phyloP scores from a whole-genome alignment of 192 early-diverging fungal species.

The Phycomyces nitens region DNA sequence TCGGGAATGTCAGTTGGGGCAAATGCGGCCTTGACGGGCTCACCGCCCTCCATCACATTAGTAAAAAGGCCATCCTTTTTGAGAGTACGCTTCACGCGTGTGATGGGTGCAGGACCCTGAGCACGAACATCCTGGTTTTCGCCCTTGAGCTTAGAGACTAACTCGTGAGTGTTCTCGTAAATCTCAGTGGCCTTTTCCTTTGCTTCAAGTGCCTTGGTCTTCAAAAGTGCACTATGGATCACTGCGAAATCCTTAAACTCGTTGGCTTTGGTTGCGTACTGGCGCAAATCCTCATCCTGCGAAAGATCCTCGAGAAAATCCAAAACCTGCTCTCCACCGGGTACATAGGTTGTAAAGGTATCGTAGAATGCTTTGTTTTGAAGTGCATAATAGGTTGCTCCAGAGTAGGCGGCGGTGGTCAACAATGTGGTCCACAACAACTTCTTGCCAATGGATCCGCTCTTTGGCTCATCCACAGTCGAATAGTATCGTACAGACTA shows the following conservation, averaged over 20 bases:
- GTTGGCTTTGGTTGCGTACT: conserved; percentile 6
- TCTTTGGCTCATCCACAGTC: not conserved
- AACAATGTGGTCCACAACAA: conserved; percentile 24
- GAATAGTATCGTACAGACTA: not conserved
- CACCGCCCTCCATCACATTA: conserved; percentile 13
- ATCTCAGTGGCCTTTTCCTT: conserved; percentile 19
- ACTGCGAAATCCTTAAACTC: conserved; percentile 29
- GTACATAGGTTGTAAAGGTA: conserved; percentile 56
- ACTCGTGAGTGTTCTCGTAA: conserved; percentile 33
- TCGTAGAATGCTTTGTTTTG: conserved; percentile 54
- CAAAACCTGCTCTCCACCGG: conserved; percentile 54
- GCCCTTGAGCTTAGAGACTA: conserved; percentile 30
- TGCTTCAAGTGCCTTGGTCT: conserved; percentile 11
- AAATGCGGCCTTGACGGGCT: not conserved
- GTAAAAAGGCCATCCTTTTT: conserved; percentile 1
- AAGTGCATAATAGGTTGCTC: conserved; percentile 47
- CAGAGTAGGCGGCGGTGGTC: conserved; percentile 40
- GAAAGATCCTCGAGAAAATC: conserved; percentile 48
- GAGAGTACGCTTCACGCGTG: not conserved
- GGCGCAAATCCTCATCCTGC: conserved; percentile 20
- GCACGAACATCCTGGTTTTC: conserved; percentile 10
- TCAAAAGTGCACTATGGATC: conserved; percentile 30
- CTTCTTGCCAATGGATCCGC: conserved; percentile 12
- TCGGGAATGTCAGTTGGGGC: not conserved
- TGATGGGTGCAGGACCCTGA: not conserved